phyloP scores from a whole-genome alignment of 164 flowering plant genomes.

The Akebia trifoliata region DNA sequence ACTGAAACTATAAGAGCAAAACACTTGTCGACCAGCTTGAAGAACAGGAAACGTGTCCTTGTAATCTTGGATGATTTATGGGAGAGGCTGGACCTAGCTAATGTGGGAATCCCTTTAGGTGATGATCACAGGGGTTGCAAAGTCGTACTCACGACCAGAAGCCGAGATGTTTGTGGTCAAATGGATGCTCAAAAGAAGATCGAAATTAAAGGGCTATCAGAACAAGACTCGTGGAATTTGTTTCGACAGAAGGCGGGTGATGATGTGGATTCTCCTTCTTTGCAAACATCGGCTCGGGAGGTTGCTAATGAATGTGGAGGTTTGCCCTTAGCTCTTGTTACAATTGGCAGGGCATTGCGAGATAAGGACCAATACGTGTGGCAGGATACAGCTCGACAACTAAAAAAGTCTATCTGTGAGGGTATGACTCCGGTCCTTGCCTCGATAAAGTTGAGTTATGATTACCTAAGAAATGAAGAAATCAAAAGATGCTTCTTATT shows the following conservation, averaged over 20 bases:
- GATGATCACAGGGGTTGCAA: conserved; percentile 14
- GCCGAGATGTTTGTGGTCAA: not conserved
- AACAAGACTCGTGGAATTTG: conserved; percentile 24
- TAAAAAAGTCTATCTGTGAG: conserved; percentile 10
- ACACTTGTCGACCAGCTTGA: not conserved
- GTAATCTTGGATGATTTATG: conserved; percentile 3
- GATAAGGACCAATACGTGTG: conserved; percentile 16
- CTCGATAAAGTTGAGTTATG: conserved; percentile 19
- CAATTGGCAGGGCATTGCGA: conserved; percentile 20
- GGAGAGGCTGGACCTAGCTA: not conserved
- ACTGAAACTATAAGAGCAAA: not conserved
- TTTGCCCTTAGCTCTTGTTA: conserved; percentile 24
- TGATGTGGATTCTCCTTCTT: not conserved
- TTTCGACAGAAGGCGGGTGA: conserved; percentile 17
- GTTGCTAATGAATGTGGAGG: conserved; percentile 21
- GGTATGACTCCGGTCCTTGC: not conserved
- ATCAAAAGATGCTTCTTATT: conserved; percentile 18
- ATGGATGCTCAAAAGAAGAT: conserved; percentile 9
- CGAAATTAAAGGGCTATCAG: conserved; percentile 13
- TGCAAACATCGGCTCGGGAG: conserved; percentile 9
- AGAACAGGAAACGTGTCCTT: conserved; percentile 4
- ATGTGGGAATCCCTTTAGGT: conserved; percentile 4
- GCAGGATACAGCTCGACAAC: conserved; percentile 15
- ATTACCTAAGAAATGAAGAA: conserved; percentile 10
- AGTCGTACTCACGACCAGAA: conserved; percentile 17